These are phyloP conservation scores for Pleurotus eryngii DNA, from an alignment of 768 basidiomycete species.

Conservation along the genomic window DNA sequence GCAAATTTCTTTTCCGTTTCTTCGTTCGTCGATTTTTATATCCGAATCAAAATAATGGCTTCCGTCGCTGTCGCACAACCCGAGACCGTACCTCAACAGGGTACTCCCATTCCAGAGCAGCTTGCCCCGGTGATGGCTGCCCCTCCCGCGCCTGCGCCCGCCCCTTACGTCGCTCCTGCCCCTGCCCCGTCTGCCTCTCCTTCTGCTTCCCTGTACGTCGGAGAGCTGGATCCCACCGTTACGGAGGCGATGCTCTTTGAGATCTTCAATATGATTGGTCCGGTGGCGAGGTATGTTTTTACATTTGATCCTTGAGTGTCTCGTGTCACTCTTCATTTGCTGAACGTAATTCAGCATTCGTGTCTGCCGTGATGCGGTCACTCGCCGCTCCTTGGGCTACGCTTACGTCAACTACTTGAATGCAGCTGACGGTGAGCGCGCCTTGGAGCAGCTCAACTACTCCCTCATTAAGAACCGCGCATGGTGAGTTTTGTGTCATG, in stretches of 20 bases:
- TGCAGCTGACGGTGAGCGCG: conserved; percentile 92
- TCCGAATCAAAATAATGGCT: conserved; percentile 46
- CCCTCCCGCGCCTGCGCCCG: conserved; percentile 40
- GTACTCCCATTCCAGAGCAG: conserved; percentile 3
- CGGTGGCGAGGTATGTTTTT: conserved; percentile 82
- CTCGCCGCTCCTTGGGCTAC: conserved; percentile 98
- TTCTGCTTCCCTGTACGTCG: conserved; percentile 95
- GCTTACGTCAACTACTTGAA: conserved; percentile 99
- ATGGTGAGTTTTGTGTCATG: conserved; percentile 54
- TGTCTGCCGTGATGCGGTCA: conserved; percentile 99
- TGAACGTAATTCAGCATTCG: conserved; percentile 66
- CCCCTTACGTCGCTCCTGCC: conserved; percentile 60
- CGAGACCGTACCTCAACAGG: conserved; percentile 46
- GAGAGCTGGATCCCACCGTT: conserved; percentile 96
- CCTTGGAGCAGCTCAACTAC: conserved; percentile 98
- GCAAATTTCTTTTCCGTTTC: conserved; percentile 14
- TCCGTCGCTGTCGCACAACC: conserved; percentile 50
- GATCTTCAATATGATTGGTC: conserved; percentile 99
- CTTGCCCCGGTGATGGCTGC: conserved; percentile 45
- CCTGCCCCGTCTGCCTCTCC: conserved; percentile 59
- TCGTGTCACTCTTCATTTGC: conserved; percentile 6
- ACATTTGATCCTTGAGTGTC: neutral
- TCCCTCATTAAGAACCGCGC: conserved; percentile 97
- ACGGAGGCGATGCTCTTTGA: conserved; percentile 99
- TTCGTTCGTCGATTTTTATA: neutral